phyloP scores from a whole-genome alignment of 148 eudicot species.

The Silene latifolia region DNA sequence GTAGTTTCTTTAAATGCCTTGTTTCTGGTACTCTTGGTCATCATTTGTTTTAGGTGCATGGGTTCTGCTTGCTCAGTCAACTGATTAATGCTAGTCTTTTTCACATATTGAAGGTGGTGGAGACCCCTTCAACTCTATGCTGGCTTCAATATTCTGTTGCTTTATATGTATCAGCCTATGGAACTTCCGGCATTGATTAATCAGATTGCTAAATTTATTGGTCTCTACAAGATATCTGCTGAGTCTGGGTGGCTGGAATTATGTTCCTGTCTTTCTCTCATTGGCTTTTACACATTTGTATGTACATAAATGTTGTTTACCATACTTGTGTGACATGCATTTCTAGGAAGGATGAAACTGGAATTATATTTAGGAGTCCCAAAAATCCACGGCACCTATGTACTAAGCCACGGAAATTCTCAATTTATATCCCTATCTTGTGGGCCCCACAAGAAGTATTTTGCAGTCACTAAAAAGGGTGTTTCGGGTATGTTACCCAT shows the following conservation, averaged over 20 bases:
- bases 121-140: constrained; percentile 77
- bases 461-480: too few species aligned
- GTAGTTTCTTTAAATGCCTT: constrained; percentile 17
- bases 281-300: constrained; percentile 77
- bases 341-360: not conserved
- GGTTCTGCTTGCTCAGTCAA: not conserved
- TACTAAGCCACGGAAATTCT: too few species aligned
- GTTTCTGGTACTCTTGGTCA: not conserved
- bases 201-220: constrained; percentile 48
- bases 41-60: not conserved
- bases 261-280: constrained; percentile 64
- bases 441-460: too few species aligned
- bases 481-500: too few species aligned
- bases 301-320: constrained; percentile 8
- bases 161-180: constrained; percentile 80
- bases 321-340: constrained; percentile 5
- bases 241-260: constrained; percentile 69
- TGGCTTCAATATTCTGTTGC: constrained; percentile 59
- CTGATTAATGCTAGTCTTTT: constrained; percentile 9
- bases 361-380: too few species aligned
- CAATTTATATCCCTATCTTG: too few species aligned
- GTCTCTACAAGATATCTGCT: constrained; percentile 69
- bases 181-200: constrained; percentile 37
- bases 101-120: constrained; percentile 74
- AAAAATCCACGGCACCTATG: too few species aligned